Percentiles rank a stretch among this genome's conserved stretches.
Conservation (phyloP, 192 early-diverging fungal genomes). For the Coemansia sp. region DNA sequence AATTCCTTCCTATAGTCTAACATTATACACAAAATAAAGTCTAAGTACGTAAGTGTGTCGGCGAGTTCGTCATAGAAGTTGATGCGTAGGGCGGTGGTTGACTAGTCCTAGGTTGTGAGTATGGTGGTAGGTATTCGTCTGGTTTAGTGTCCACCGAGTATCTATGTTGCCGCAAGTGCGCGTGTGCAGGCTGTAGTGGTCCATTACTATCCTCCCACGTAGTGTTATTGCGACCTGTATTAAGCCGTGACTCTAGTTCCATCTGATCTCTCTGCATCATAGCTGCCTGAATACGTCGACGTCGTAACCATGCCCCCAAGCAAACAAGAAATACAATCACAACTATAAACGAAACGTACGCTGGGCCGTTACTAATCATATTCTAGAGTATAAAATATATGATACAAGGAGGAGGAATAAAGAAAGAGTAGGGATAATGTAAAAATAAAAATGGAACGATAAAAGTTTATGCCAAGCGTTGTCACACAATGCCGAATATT, state of each 20-base stretch:
- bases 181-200: neutral
- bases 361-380: conserved; percentile 8
- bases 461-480: neutral
- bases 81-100: conserved; percentile 8
- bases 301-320: conserved; percentile 9
- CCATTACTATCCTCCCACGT: neutral
- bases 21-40: neutral
- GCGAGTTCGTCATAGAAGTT: neutral
- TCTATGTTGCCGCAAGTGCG: neutral
- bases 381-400: neutral
- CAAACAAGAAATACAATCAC: conserved; percentile 7
- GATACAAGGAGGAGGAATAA: neutral
- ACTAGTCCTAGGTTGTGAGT: neutral
- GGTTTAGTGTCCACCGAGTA: conserved; percentile 6
- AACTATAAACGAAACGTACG: conserved; percentile 21
- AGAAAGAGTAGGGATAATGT: neutral
- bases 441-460: neutral
- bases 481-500: neutral
- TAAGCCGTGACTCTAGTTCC: neutral
- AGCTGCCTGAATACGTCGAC: conserved; percentile 13
- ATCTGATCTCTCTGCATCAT: conserved; percentile 5
- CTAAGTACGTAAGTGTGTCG: neutral
- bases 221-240: neutral
- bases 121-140: conserved; percentile 35
- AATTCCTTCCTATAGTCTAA: neutral